phyloP scores from a whole-genome alignment of 768 basidiomycete species.

The Floccularia luteovirens region DNA sequence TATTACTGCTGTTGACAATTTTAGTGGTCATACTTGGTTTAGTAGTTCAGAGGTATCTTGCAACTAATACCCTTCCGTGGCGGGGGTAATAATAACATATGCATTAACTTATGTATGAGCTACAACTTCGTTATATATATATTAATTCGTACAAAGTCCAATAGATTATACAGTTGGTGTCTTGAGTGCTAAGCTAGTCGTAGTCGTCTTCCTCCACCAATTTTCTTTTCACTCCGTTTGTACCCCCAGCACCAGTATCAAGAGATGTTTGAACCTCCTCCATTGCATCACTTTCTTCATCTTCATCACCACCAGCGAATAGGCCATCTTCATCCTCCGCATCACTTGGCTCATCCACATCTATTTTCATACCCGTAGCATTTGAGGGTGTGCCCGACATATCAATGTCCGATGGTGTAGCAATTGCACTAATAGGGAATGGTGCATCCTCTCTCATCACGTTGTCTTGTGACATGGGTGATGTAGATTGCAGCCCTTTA shows the following conservation, averaged over 20 bases:
- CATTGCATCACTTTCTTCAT: slow-evolving; percentile 77
- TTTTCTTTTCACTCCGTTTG: slow-evolving; percentile 69
- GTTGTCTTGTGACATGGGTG: slow-evolving; percentile 24
- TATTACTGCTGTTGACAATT: slow-evolving; percentile 34
- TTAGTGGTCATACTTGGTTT: slow-evolving; percentile 35
- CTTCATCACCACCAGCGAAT: slow-evolving; percentile 70
- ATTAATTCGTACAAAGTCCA: no score
- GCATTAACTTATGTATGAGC: no score
- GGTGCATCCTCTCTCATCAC: slow-evolving; percentile 37
- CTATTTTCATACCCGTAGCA: slow-evolving; percentile 13
- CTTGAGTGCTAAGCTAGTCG: slow-evolving; percentile 44
- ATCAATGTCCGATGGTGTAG: slow-evolving; percentile 63
- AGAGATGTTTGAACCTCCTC: slow-evolving; percentile 60
- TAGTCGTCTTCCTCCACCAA: slow-evolving; percentile 86
- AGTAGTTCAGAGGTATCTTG: slow-evolving; percentile 19
- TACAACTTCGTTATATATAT: no score
- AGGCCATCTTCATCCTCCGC: slow-evolving; percentile 68
- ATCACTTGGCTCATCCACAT: slow-evolving; percentile 61
- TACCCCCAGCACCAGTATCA: slow-evolving; percentile 31
- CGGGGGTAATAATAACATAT: no score
- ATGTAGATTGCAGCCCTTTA: slow-evolving; percentile 14
- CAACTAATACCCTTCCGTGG: no score
- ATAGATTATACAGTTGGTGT: neutral
- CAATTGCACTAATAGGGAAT: slow-evolving; percentile 53
- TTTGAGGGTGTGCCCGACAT: slow-evolving; percentile 44